phyloP scores from a whole-genome alignment of 1,284 basidiomycete genomes.

The Puccinia coronata region DNA sequence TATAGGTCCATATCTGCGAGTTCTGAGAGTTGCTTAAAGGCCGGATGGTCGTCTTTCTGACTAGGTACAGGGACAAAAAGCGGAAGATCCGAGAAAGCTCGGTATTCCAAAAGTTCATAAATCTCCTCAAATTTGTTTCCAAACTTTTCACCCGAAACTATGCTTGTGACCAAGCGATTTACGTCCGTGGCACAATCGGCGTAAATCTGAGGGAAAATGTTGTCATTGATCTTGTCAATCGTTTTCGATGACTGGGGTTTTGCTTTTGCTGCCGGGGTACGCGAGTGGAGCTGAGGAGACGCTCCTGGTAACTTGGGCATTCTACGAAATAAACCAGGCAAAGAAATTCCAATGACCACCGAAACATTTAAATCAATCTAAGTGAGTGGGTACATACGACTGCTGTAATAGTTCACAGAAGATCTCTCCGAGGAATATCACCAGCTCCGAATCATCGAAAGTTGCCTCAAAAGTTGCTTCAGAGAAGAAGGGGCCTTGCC shows the following conservation, averaged over 20 bases:
- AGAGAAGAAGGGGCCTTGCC: conserved; percentile 2
- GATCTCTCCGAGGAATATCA: conserved; percentile 1
- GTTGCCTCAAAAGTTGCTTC: background rate
- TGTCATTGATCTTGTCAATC: background rate
- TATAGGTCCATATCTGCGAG: background rate
- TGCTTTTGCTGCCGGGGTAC: background rate
- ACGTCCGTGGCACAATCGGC: conserved; percentile 9
- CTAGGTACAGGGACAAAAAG: conserved; percentile 14
- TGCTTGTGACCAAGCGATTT: background rate
- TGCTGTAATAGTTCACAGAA: background rate
- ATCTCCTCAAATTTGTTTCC: background rate
- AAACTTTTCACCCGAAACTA: background rate
- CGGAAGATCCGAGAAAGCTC: background rate
- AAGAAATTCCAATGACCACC: background rate
- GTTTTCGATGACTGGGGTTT: background rate
- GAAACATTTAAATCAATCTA: background rate
- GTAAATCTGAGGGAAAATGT: background rate
- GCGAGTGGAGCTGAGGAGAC: background rate
- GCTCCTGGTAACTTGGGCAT: background rate
- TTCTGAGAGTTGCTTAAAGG: conserved; percentile 10
- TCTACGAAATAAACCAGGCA: background rate
- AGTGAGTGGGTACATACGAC: background rate
- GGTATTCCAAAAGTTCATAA: background rate
- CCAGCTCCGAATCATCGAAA: conserved; percentile 1
- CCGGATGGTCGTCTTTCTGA: conserved; percentile 1